Evolutionary conservation across 1,139 yeast genomes (phyloP).

Genomic region (Citeromyces siamensis): DNA sequence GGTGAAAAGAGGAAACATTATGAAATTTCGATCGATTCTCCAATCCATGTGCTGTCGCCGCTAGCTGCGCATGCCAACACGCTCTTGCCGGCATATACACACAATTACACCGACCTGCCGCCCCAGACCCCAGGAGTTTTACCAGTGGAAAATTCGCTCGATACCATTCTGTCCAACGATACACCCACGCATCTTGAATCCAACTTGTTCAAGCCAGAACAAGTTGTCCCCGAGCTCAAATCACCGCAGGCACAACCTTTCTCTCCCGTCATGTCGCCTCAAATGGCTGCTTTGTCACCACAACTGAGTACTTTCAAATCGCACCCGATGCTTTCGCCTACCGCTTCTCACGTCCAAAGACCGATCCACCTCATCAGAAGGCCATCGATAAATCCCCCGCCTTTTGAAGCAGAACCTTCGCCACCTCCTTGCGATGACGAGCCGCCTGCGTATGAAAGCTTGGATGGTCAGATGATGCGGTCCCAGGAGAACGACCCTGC

Average conservation of each 20-base stretch:
- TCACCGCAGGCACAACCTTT: conserved; percentile 30
- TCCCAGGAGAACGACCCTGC: too few relatives aligned
- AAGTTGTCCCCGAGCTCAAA: conserved; percentile 27
- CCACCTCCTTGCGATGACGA: conserved; percentile 20
- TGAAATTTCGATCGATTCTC: conserved; percentile 87
- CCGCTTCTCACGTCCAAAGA: conserved; percentile 10
- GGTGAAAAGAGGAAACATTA: conserved; percentile 66
- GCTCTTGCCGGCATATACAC: conserved; percentile 41
- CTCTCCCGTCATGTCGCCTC: conserved; percentile 19
- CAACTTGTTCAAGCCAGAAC: conserved; percentile 49
- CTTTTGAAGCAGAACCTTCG: conserved; percentile 24
- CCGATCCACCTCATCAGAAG: conserved; percentile 27
- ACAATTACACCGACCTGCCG: background rate
- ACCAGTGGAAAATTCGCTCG: conserved; percentile 22
- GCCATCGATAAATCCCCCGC: conserved; percentile 32
- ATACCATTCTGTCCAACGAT: conserved; percentile 11
- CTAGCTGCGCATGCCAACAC: conserved; percentile 67
- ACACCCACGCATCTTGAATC: conserved; percentile 34
- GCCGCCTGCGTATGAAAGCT: conserved; percentile 24
- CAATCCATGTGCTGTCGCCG: conserved; percentile 60
- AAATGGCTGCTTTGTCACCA: conserved; percentile 15
- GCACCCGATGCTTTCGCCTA: conserved; percentile 4
- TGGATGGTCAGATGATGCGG: conserved; percentile 8
- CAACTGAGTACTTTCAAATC: conserved; percentile 10
- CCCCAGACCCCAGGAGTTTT: conserved; percentile 46